Evolutionary conservation across 2,329 filamentous ascomycete species (phyloP).

Genomic region (Ilyonectria mors-panacis): DNA sequence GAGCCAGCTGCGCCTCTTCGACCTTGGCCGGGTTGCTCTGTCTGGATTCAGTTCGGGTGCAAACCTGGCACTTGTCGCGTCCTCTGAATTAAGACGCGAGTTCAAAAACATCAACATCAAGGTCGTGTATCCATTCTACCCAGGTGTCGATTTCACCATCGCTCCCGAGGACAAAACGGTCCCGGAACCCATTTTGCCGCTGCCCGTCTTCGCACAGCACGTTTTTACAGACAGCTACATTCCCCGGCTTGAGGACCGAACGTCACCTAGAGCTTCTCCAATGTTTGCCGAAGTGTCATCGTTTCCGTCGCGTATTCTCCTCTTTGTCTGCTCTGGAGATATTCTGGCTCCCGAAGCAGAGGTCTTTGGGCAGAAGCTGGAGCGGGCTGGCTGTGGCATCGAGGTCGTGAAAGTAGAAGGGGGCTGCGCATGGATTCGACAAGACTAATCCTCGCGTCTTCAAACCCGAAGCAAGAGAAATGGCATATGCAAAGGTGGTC

Average conservation of each 20-base stretch:
- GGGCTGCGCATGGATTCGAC: slow-evolving; percentile 43
- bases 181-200: slow-evolving; percentile 39
- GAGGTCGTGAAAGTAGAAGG: slow-evolving; percentile 34
- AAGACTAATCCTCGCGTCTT: slow-evolving; percentile 31
- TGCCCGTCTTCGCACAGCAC: slow-evolving; percentile 21
- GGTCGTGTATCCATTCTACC: slow-evolving; percentile 64
- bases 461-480: slow-evolving; percentile 19
- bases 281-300: slow-evolving; percentile 44
- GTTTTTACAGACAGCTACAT: slow-evolving; percentile 55
- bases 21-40: slow-evolving; percentile 56
- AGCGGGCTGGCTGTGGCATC: slow-evolving; percentile 14
- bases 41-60: slow-evolving; percentile 64
- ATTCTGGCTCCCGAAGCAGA: slow-evolving; percentile 54
- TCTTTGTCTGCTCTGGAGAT: slow-evolving; percentile 56
- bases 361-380: slow-evolving; percentile 47
- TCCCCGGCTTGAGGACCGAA: slow-evolving; percentile 43
- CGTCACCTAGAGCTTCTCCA: slow-evolving; percentile 54
- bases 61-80: slow-evolving; percentile 57
- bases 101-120: slow-evolving; percentile 59
- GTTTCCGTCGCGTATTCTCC: slow-evolving; percentile 33
- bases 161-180: slow-evolving; percentile 48
- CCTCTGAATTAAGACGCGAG: slow-evolving; percentile 45
- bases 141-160: slow-evolving; percentile 51
- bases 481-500: slow-evolving; percentile 23
- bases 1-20: slow-evolving; percentile 47